These are phyloP conservation scores for Tetracentron sinense DNA, from an alignment of 164 flowering plant species.

Conservation along the genomic window DNA sequence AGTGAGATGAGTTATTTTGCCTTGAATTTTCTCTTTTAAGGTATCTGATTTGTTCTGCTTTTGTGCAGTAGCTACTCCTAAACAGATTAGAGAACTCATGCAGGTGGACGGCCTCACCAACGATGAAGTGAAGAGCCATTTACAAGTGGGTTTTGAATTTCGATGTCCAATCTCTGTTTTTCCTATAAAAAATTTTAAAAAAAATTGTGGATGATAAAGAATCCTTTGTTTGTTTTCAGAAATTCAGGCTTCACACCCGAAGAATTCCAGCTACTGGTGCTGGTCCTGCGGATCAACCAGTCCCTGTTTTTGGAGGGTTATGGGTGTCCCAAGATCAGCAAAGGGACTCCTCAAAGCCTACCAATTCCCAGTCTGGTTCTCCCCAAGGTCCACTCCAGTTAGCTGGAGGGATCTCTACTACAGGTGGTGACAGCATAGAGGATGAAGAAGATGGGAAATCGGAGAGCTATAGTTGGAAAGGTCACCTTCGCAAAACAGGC, in stretches of 20 bases:
- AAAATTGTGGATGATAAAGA: not conserved
- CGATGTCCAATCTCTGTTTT: not conserved
- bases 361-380: constrained; percentile 53
- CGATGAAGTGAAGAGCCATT: constrained; percentile 69
- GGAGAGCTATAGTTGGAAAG: constrained; percentile 65
- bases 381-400: constrained; percentile 85
- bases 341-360: constrained; percentile 42
- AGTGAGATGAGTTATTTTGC: not conserved
- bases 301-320: constrained; percentile 38
- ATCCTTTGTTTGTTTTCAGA: constrained; percentile 48
- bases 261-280: constrained; percentile 31
- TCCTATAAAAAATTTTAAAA: too few species aligned
- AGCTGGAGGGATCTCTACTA: constrained; percentile 36
- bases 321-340: constrained; percentile 50
- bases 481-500: constrained; percentile 32
- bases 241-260: constrained; percentile 73
- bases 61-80: constrained; percentile 51
- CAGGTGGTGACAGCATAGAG: constrained; percentile 59
- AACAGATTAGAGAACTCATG: constrained; percentile 55
- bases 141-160: constrained; percentile 33
- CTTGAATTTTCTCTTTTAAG: not conserved
- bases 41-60: not conserved
- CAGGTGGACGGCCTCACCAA: constrained; percentile 60
- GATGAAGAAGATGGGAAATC: constrained; percentile 72
- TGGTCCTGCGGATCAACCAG: constrained; percentile 26